Conservation (phyloP, 805 yeast species). For the Candida ipomoeae region DNA sequence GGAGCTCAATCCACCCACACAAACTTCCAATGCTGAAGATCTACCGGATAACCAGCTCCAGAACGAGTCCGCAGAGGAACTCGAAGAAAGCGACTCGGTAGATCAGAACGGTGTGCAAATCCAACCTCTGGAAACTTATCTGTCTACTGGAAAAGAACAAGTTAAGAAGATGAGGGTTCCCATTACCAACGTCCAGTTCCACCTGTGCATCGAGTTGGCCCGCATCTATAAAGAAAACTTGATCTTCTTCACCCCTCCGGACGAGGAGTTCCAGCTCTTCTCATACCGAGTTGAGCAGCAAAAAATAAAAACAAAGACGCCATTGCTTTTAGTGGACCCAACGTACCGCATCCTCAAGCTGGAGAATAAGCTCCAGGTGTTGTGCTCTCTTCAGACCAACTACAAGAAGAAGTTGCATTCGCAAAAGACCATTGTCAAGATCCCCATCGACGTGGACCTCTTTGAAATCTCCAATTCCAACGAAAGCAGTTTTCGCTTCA, state of each 20-base stretch:
- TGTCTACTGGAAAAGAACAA: not conserved
- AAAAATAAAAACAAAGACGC: slow-evolving; percentile 33
- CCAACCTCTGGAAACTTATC: too few relatives aligned
- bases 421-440: slow-evolving; percentile 24
- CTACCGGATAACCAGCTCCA: slow-evolving; percentile 12
- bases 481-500: slow-evolving; percentile 25
- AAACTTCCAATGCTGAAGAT: not conserved
- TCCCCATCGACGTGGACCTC: slow-evolving; percentile 36
- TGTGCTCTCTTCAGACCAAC: slow-evolving; percentile 32
- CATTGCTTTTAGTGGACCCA: slow-evolving; percentile 44
- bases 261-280: slow-evolving; percentile 41
- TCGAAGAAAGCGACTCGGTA: not conserved
- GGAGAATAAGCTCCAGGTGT: slow-evolving; percentile 28
- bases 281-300: slow-evolving; percentile 41
- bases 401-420: slow-evolving; percentile 35
- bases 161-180: slow-evolving; percentile 22
- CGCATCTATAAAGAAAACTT: slow-evolving; percentile 63
- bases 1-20: slow-evolving; percentile 4
- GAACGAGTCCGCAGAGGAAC: slow-evolving; percentile 3
- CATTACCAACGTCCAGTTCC: slow-evolving; percentile 38
- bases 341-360: slow-evolving; percentile 23
- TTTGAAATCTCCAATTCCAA: slow-evolving; percentile 20
- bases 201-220: slow-evolving; percentile 72
- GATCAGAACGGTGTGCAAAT: not conserved
- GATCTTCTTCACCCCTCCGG: slow-evolving; percentile 84